Evolutionary conservation across 2,329 filamentous ascomycete species (phyloP), one percentile per base, ranked within the genome.

Genomic region (Nemania bipapillata): DNA sequence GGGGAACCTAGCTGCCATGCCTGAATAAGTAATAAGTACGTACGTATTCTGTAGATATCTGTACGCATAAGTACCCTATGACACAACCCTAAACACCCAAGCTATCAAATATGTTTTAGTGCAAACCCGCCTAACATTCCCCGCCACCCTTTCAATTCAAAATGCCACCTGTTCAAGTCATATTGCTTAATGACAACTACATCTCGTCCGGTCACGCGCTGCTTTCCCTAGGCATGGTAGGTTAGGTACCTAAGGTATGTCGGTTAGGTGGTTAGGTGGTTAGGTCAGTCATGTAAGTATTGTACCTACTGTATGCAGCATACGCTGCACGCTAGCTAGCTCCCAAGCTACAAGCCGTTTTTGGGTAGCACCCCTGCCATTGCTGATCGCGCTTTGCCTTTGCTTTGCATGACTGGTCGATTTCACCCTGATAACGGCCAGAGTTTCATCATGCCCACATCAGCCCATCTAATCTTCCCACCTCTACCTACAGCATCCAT

Each of bases 401-500:
- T 45, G 57, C 52, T 52, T 52, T 47, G 40, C 49, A 49, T 65
- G 22, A 55, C 55, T 60, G 49, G 37, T 26, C 20, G 11, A 45
- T 58, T 65, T 42, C 37, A 65, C 26, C 35, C 49, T 58, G 53
- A 53, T 58, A 64, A 58, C 61, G 24, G 26, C 17, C 5, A 40
- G 63, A 22, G 62, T 64, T 64, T 64, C 62, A 64, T 64, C 62
- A 57, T 55, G 45, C 30, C 62, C 53, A 50, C 45, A 58, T 64
- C 32, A 64, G 62, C 62, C 58, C 62, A 65, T 53, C 24, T 37
- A 49, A 52, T 30, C 40, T 40, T 57, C 53, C 61, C 40, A 45
- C 40, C 17, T 45, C 40, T 45, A 15, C n/a, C 15, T 45, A 45
- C 40, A n/a, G 15, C 15, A 45, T 4, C 11, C 11, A 35, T 40